phyloP scores from a whole-genome alignment of 495 filamentous ascomycete species.

The Penicillium goetzii region DNA sequence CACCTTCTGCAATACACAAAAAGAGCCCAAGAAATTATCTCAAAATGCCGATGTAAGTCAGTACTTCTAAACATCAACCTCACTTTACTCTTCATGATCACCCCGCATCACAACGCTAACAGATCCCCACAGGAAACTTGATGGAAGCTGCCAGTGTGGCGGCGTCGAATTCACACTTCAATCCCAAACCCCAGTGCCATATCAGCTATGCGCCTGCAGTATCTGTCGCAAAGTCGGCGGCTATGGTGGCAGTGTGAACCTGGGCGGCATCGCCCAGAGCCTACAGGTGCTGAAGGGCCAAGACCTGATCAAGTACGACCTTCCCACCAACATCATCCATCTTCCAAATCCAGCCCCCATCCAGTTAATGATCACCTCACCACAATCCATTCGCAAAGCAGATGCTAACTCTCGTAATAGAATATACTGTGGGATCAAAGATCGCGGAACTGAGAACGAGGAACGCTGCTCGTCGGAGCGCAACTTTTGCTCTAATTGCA shows the following conservation, averaged over 20 bases:
- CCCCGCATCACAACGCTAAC: neutral
- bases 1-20: neutral
- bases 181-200: constrained; percentile 58
- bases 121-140: constrained; percentile 44
- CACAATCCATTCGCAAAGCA: neutral
- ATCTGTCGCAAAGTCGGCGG: constrained; percentile 61
- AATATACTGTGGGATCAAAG: constrained; percentile 55
- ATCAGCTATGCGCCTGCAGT: constrained; percentile 59
- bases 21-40: neutral
- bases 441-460: constrained; percentile 51
- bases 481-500: constrained; percentile 58
- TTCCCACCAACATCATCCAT: neutral
- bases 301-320: constrained; percentile 51
- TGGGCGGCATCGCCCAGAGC: constrained; percentile 53
- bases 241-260: constrained; percentile 53
- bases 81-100: neutral
- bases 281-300: constrained; percentile 53
- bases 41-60: constrained; percentile 9
- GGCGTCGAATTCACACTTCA: constrained; percentile 55
- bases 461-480: constrained; percentile 50
- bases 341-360: neutral
- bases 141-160: constrained; percentile 60
- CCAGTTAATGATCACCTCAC: neutral
- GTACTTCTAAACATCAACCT: neutral
- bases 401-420: constrained; percentile 28